Percentiles rank a stretch among this genome's conserved stretches.
Conservation (phyloP, 1,139 yeast genomes). For the Tardiomyces depauwii region DNA sequence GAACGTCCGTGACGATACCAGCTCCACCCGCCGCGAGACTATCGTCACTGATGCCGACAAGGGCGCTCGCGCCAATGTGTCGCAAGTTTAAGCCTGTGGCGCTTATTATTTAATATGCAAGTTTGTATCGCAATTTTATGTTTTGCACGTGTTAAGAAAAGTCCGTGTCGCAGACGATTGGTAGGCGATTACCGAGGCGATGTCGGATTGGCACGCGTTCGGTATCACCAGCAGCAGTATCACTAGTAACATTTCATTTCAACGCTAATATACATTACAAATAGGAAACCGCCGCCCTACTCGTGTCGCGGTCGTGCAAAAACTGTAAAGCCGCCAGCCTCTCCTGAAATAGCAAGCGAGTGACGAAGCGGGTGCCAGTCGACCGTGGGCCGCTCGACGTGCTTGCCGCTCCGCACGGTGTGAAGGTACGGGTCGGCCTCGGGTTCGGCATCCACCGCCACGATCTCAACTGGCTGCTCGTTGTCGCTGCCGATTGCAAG, state of each 20-base stretch:
- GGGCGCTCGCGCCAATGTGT: not conserved
- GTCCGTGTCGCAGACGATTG: too few species aligned
- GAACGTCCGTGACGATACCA: not conserved
- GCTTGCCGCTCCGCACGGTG: conserved; percentile 5
- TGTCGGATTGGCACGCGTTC: too few species aligned
- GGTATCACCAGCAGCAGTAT: too few species aligned
- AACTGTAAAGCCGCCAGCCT: conserved; percentile 11
- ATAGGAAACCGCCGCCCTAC: too few species aligned
- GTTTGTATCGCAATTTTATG: too few species aligned
- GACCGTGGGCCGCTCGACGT: conserved; percentile 13
- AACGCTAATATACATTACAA: too few species aligned
- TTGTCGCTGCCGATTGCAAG: conserved; percentile 24
- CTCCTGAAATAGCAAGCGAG: conserved; percentile 23
- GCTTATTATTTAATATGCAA: too few species aligned
- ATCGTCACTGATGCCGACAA: too few species aligned
- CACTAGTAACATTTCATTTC: too few species aligned
- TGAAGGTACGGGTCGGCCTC: conserved; percentile 11
- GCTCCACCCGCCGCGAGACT: not conserved
- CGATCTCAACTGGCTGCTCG: conserved; percentile 20
- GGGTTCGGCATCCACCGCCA: conserved; percentile 20
- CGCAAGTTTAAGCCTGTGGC: not conserved
- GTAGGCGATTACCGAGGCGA: too few species aligned
- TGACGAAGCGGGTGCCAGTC: conserved; percentile 25
- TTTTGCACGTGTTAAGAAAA: too few species aligned
- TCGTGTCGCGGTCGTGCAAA: not conserved